Base-by-base conservation (phyloP, 441 rosid genomes). In the Dalechampia spathulata region DNA sequence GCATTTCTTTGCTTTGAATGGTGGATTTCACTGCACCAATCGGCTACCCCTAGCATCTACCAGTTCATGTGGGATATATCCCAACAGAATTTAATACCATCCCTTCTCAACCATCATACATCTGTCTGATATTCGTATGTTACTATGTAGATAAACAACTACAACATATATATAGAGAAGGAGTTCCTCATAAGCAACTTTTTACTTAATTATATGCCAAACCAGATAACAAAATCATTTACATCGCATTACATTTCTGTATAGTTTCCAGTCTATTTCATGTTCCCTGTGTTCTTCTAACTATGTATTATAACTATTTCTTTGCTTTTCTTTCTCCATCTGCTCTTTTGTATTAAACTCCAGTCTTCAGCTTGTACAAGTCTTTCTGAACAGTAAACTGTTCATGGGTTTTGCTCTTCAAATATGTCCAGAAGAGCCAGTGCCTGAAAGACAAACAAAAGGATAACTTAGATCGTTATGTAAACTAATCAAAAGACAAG, bases 401-500 rank as follows among this genome's bases (percentile, higher is more conserved):
- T 54, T 71, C 64, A 65, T 12, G 76, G 50, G 60, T 72, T 60
- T 55, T 87, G 83, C 8, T 72, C 89, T 4, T 43, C 80, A 73
- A 91, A 88, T 57, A 86, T 83, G 72, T 91, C 98, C 86, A 91
- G 49, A 6, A 91, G 91, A 52, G 96, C 81, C 12, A 88, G 80
- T 0, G 86, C 98, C 97, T 89, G 84, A 58, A 60, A 17, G 52
- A 17, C 27, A 48, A 38, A 19, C 40, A 28, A 21, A 14, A 22
- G 25, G 27, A 57, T 23, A 20, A 9, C 55, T 49, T n/a, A 42
- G 57, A 42, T 38, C 45, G 30, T 22, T n/a, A 49, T 19, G 3
- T 26, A 25, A 32, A n/a, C 32, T 12, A 39, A n/a, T 34, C 3
- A 6, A 39, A 9, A 8, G 4, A 17, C 8, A n/a, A 17, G 5